These are phyloP conservation scores for Pichia sp. DNA, from an alignment of 1,139 yeast species.

Conservation along the genomic window DNA sequence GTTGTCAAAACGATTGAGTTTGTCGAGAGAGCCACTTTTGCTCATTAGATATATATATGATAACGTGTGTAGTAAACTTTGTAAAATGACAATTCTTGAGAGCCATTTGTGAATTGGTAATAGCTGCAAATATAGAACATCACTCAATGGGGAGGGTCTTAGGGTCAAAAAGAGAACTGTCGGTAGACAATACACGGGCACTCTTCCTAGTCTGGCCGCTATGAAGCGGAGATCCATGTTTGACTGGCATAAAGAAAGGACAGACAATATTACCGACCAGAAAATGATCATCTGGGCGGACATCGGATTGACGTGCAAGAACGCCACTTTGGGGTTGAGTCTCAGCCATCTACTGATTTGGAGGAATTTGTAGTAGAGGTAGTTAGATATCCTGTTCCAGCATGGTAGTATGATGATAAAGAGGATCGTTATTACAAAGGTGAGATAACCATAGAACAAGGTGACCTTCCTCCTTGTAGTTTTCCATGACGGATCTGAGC, in stretches of 20 bases:
- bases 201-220: constrained; percentile 74
- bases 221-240: constrained; percentile 53
- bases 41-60: constrained; percentile 57
- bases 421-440: constrained; percentile 31
- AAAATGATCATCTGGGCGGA: constrained; percentile 37
- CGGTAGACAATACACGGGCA: constrained; percentile 72
- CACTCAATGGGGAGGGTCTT: constrained; percentile 74
- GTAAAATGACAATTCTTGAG: constrained; percentile 63
- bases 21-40: constrained; percentile 42
- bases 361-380: constrained; percentile 18
- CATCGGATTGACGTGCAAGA: constrained; percentile 16
- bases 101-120: constrained; percentile 88
- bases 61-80: constrained; percentile 59
- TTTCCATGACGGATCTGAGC: constrained; percentile 5
- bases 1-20: constrained; percentile 49
- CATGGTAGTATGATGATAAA: constrained; percentile 32
- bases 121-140: constrained; percentile 63
- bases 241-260: constrained; percentile 42
- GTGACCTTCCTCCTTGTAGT: constrained; percentile 28
- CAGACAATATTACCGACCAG: constrained; percentile 43
- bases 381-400: constrained; percentile 25
- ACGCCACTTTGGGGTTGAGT: constrained; percentile 1
- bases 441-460: constrained; percentile 34
- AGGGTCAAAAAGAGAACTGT: constrained; percentile 65
- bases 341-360: constrained; percentile 8